Evolutionary conservation across 257 asterid genomes (phyloP).

Genomic region (Solanum peruvianum): DNA sequence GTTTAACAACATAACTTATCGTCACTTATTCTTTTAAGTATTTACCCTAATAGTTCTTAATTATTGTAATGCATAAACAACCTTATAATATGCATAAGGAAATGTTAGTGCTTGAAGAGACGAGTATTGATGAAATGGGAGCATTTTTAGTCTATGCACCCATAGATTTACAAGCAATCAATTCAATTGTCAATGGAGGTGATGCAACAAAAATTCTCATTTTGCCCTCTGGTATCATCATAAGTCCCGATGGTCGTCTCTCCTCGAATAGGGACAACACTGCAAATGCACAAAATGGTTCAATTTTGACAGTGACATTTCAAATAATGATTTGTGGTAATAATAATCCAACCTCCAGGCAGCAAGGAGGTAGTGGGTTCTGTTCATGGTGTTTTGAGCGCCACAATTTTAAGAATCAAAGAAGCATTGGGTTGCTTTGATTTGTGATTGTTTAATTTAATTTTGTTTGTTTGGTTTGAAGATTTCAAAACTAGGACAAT

Average conservation of each 20-base stretch:
- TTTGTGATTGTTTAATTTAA: too few species aligned
- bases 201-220: conserved; percentile 21
- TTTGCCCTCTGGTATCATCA: conserved; percentile 56
- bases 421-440: too few species aligned
- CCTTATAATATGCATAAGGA: conserved; percentile 29
- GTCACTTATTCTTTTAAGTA: not conserved
- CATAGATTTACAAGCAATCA: conserved; percentile 5
- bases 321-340: conserved; percentile 20
- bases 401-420: too few species aligned
- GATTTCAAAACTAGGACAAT: not conserved
- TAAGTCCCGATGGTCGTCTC: conserved; percentile 37
- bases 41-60: not conserved
- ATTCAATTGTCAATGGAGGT: conserved; percentile 23
- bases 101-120: conserved; percentile 58
- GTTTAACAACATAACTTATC: not conserved
- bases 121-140: conserved; percentile 34
- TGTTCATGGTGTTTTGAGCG: too few species aligned
- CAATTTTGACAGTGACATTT: conserved; percentile 44
- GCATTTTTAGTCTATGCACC: conserved; percentile 48
- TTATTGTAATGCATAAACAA: conserved; percentile 12
- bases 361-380: too few species aligned
- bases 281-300: conserved; percentile 9
- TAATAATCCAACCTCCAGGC: too few species aligned
- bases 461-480: too few species aligned
- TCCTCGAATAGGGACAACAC: not conserved